A percentile compares a stretch with the other conserved stretches of the same genome.
Evolutionary conservation across 148 eudicot genomes (phyloP).

Genomic region (Agrostemma githago): DNA sequence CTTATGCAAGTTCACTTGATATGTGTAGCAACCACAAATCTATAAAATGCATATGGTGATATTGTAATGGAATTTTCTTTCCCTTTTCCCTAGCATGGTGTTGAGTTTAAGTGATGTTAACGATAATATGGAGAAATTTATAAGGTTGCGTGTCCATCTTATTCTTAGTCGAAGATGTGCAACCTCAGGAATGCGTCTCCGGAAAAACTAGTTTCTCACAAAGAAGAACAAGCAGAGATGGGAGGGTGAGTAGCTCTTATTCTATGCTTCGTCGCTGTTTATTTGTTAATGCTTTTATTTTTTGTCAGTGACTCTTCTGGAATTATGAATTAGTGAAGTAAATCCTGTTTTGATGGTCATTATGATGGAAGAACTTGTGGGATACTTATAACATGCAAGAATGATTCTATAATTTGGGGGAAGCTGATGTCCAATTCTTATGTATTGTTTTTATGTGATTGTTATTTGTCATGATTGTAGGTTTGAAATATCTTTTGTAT

Average conservation of each 20-base stretch:
- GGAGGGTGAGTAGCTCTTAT: slow-evolving; percentile 71
- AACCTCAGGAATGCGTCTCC: slow-evolving; percentile 60
- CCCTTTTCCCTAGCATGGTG: not conserved
- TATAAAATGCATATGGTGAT: not conserved
- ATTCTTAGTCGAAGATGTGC: slow-evolving; percentile 68
- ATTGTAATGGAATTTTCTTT: not conserved
- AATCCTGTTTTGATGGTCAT: not conserved
- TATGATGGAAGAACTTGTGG: not conserved
- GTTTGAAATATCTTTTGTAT: not conserved
- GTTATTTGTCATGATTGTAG: not conserved
- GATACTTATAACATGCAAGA: not conserved
- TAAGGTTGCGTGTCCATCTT: slow-evolving; percentile 3
- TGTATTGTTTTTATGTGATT: not conserved
- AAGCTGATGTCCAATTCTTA: not conserved
- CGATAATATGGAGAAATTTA: not conserved
- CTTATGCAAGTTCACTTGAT: not conserved
- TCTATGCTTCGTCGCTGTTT: not conserved
- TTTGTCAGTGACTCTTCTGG: not conserved
- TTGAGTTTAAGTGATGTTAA: slow-evolving; percentile 1
- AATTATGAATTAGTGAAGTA: not conserved
- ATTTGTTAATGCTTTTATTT: not conserved
- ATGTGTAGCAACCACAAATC: not conserved
- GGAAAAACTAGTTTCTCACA: slow-evolving; percentile 40
- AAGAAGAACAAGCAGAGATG: slow-evolving; percentile 84
- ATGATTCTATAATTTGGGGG: not conserved